Percentiles rank a stretch among this genome's conserved stretches.
phyloP scores from a whole-genome alignment of 495 filamentous ascomycete genomes.

The Achaetomiella virescens region DNA sequence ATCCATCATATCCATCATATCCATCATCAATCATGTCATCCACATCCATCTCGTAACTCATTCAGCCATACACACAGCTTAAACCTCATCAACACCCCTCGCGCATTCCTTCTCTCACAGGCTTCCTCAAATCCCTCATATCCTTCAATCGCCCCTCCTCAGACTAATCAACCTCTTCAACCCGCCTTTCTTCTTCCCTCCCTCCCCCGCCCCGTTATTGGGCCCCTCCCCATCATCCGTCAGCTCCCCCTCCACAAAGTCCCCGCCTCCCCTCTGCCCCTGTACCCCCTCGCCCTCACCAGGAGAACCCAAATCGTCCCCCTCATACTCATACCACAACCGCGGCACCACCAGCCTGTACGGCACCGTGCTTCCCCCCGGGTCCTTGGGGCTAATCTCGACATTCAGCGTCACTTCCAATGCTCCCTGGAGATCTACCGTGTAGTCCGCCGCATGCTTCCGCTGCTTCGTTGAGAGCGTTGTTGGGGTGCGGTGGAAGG shows the following conservation, averaged over 20 bases:
- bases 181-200: slow-evolving; percentile 8
- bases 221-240: background rate
- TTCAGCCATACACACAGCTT: background rate
- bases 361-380: slow-evolving; percentile 78
- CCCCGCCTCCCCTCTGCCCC: background rate
- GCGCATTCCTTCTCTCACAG: background rate
- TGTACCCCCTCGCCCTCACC: slow-evolving; percentile 1
- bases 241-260: slow-evolving; percentile 1
- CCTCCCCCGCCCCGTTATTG: background rate
- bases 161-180: slow-evolving; percentile 19
- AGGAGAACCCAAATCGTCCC: slow-evolving; percentile 17
- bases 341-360: slow-evolving; percentile 83
- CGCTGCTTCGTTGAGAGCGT: slow-evolving; percentile 58
- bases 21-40: background rate
- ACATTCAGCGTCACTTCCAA: slow-evolving; percentile 81
- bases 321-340: slow-evolving; percentile 51
- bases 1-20: background rate
- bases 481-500: slow-evolving; percentile 69
- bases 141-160: background rate
- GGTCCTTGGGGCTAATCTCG: slow-evolving; percentile 78
- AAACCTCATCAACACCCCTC: background rate
- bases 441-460: slow-evolving; percentile 22
- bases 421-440: slow-evolving; percentile 66
- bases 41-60: background rate
- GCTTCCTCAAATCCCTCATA: background rate